A percentile compares a stretch with the other conserved stretches of the same genome.
Conservation (phyloP, 2,329 filamentous ascomycete genomes). For the Cladosporium sp. region DNA sequence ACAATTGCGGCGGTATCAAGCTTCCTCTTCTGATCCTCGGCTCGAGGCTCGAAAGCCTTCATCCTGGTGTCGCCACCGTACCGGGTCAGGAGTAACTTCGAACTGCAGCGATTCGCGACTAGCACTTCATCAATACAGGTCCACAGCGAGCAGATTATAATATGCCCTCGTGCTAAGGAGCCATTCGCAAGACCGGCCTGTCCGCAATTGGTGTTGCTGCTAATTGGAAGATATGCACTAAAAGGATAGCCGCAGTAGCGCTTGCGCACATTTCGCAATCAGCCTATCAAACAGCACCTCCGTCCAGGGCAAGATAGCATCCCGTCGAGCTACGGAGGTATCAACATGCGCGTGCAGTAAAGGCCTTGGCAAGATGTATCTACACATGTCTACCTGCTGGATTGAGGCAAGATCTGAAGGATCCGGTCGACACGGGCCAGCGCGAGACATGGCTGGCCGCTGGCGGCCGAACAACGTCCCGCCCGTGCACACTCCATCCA, state of each 20-base stretch:
- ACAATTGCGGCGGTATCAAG: not conserved
- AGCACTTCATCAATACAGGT: not conserved
- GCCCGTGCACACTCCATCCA: not conserved
- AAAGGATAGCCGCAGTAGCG: not conserved
- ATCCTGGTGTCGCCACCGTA: not conserved
- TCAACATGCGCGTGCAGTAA: too few species aligned
- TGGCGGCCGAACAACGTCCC: not conserved
- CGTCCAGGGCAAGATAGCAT: not conserved
- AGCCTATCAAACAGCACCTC: not conserved
- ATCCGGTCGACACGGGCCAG: not conserved
- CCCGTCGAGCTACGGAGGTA: not conserved
- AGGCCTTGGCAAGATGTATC: not conserved
- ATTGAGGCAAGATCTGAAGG: not conserved
- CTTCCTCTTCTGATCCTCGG: constrained; percentile 1
- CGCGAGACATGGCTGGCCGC: not conserved
- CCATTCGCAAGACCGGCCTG: not conserved
- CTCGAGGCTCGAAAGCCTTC: not conserved
- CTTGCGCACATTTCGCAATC: not conserved
- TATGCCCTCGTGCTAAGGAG: not conserved
- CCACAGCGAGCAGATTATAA: not conserved
- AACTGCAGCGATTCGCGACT: not conserved
- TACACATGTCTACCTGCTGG: not conserved
- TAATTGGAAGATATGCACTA: not conserved
- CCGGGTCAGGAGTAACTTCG: not conserved
- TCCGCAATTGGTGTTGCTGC: not conserved